Conservation (phyloP, 495 filamentous ascomycete genomes). For the Penicillium angulare region DNA sequence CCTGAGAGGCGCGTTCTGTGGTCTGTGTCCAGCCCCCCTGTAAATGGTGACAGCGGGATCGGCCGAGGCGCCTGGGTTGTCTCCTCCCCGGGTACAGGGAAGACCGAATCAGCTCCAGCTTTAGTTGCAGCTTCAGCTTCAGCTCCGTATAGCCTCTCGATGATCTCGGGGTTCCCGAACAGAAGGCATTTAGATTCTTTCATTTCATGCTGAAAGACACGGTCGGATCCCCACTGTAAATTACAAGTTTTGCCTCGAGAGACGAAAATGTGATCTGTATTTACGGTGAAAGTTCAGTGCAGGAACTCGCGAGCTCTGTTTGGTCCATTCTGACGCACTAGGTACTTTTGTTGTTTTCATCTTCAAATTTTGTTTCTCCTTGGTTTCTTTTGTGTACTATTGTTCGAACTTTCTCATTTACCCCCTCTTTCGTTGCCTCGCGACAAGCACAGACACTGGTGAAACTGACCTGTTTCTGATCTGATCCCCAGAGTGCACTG, state of each 20-base stretch:
- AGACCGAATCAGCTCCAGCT: not conserved
- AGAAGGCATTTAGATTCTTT: not conserved
- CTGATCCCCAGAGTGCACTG: conserved; percentile 2
- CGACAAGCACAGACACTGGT: not conserved
- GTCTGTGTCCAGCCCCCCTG: not conserved
- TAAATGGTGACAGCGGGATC: not conserved
- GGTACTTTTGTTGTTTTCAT: conserved; percentile 2
- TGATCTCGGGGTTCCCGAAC: too few species aligned
- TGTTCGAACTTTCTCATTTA: too few species aligned
- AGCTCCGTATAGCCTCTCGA: too few species aligned
- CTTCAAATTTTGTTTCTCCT: not conserved
- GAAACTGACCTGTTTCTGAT: conserved; percentile 16
- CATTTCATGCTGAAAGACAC: not conserved
- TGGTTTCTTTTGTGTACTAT: too few species aligned
- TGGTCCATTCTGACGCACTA: not conserved
- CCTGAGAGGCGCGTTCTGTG: not conserved
- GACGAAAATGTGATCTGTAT: conserved; percentile 24
- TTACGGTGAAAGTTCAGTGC: conserved; percentile 6
- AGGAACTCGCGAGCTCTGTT: conserved; percentile 13
- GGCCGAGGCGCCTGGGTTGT: not conserved
- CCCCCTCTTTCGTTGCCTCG: conserved; percentile 1
- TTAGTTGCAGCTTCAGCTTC: too few species aligned
- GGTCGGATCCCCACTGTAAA: not conserved
- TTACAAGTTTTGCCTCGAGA: too few species aligned
- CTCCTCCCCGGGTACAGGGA: not conserved